These are phyloP conservation scores for Nigrospora sphaerica DNA, from an alignment of 2,329 filamentous ascomycete species.

Conservation along the genomic window DNA sequence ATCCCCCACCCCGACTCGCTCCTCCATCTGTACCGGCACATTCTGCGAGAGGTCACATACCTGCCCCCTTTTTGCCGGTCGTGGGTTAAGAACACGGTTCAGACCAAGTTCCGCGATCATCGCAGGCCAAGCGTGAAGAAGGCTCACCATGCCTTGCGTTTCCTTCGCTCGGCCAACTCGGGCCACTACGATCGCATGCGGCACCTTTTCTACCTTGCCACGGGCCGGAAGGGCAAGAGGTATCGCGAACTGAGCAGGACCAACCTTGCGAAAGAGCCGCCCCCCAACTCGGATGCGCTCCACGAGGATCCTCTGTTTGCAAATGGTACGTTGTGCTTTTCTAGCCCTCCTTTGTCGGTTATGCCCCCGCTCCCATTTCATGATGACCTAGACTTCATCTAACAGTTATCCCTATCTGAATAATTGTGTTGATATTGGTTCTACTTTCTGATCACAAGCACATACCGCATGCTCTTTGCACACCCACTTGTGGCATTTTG, in stretches of 20 bases:
- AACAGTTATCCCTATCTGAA: no score
- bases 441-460: no score
- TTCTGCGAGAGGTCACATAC: constrained; percentile 55
- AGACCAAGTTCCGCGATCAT: constrained; percentile 37
- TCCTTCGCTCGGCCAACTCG: constrained; percentile 44
- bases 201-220: constrained; percentile 38
- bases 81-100: constrained; percentile 35
- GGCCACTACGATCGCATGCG: constrained; percentile 41
- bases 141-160: constrained; percentile 35
- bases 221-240: constrained; percentile 45
- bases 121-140: constrained; percentile 25
- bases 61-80: constrained; percentile 44
- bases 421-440: no score
- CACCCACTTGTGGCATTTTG: no score
- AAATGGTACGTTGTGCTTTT: no score
- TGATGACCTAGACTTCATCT: no score
- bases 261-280: constrained; percentile 28
- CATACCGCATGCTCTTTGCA: no score
- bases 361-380: no score
- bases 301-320: constrained; percentile 12
- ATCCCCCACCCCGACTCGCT: constrained; percentile 24
- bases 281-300: constrained; percentile 32
- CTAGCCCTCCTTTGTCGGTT: no score
- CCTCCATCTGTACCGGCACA: constrained; percentile 47
- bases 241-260: constrained; percentile 38